Base-by-base conservation (phyloP, 768 basidiomycete genomes). In the Tricholoma saponaceum region DNA sequence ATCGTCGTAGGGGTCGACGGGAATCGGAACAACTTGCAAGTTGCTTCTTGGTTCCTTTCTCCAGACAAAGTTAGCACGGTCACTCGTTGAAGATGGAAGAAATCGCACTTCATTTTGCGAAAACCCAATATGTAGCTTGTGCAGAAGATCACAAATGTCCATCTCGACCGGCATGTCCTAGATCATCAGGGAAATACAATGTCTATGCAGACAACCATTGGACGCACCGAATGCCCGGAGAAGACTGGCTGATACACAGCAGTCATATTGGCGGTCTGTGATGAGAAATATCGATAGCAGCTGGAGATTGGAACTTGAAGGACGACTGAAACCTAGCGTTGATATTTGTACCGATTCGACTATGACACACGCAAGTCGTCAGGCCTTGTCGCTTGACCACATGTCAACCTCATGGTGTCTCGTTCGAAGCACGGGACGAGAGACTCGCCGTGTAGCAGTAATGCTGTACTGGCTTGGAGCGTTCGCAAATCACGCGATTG, bases 131-230 rank as follows among this genome's bases (percentile, higher is more conserved):
- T 76, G 78, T 79, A 85, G 77, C 14, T 76, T 74, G 51, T 79
- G 77, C 35, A 86, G 57, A 0, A 85, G 70, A 49, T 76, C 73
- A 64, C 84, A 85, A 25, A 86, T 71, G 67, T 85, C 81, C 57
- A 80, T 67, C 52, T 80, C 77, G 57, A 67, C 57, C 14, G 67
- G 60, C 26, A n/a, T 18, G 28, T 18, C 18, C 47, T 50, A 18
- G 47, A n/a, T 43, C 41, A 7, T 43, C 18, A 43, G 13, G 4
- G 16, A 0, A 20, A 5, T 13, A 9, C 7, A 30, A 10, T 28
- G 16, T 7, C 25, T 16, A 28, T 26, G 14, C 4, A n/a, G 23
- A n/a, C 14, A 28, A n/a, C n/a, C 26, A 28, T n/a, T 28, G 13
- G 28, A n/a, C 47, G 9, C 26, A 50, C 47, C 47, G 25, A 6